Percentiles rank a stretch among this genome's conserved stretches.
phyloP scores from a whole-genome alignment of 805 yeast genomes.

The Hanseniaspora singularis region DNA sequence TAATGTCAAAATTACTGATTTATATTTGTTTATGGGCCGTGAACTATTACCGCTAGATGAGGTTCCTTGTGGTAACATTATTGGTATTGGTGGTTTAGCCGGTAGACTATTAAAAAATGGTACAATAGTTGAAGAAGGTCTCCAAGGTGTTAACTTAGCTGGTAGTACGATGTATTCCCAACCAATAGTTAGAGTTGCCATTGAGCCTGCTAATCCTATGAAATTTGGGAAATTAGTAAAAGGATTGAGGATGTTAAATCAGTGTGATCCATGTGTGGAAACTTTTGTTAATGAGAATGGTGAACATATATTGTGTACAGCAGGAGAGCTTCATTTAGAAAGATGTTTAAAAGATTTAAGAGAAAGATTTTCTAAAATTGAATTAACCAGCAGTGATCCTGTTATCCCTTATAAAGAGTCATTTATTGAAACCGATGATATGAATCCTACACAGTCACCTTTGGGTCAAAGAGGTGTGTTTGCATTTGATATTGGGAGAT shows the following conservation, averaged over 20 bases:
- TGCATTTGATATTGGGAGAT: slow-evolving; percentile 41
- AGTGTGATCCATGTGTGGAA: slow-evolving; percentile 91
- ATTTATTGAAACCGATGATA: slow-evolving; percentile 39
- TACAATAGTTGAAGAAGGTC: slow-evolving; percentile 50
- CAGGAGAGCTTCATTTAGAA: slow-evolving; percentile 93
- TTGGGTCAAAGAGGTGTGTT: slow-evolving; percentile 40
- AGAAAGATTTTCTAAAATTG: slow-evolving; percentile 86
- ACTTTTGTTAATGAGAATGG: slow-evolving; percentile 80
- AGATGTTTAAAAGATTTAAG: slow-evolving; percentile 83
- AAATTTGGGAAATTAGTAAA: slow-evolving; percentile 61
- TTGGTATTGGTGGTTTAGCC: slow-evolving; percentile 85
- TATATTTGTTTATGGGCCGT: slow-evolving; percentile 83
- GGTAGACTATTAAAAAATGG: slow-evolving; percentile 77
- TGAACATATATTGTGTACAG: slow-evolving; percentile 84
- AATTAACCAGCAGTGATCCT: slow-evolving; percentile 76
- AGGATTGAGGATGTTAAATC: slow-evolving; percentile 67
- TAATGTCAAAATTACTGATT: slow-evolving; percentile 49
- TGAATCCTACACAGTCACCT: slow-evolving; percentile 39
- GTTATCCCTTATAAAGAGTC: slow-evolving; percentile 92
- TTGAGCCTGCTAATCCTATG: slow-evolving; percentile 86
- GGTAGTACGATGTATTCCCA: slow-evolving; percentile 63
- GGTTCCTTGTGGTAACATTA: slow-evolving; percentile 91
- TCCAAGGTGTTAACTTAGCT: slow-evolving; percentile 62
- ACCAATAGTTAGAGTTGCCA: slow-evolving; percentile 87
- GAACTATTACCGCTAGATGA: slow-evolving; percentile 64